Base-by-base conservation (phyloP, 768 basidiomycete genomes). In the Pisolithus microcarpus region DNA sequence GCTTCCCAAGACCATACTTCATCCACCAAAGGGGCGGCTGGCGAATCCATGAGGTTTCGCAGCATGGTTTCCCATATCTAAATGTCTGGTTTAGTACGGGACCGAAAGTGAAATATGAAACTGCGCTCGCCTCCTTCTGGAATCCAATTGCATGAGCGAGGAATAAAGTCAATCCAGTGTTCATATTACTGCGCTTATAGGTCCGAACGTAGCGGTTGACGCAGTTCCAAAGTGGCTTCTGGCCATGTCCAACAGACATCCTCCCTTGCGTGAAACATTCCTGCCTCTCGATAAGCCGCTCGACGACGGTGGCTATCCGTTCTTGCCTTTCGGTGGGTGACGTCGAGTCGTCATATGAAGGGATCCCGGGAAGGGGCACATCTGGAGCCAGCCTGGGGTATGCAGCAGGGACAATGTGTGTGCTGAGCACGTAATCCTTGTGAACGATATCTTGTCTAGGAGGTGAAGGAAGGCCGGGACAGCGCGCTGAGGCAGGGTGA, bases 141-240 rank as follows among this genome's bases (percentile, higher is more conserved):
- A 94, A 85, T 1, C 93, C 91, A 65, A 89, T 94, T 2, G 89
- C 90, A 63, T 94, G 92, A 4, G 80, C 79, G 43, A 88, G 72
- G 55, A 93, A 77, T 47, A 94, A 65, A 0, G 90, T 94, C 9
- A 87, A 48, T 0, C 85, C 80, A 31, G 11, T 11, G 2, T 15
- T 43, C 31, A 31, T 37, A 13, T 30, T 40, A 37, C 50, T 26
- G 10, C 44, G 37, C 23, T 60, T 62, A 52, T 51, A 47, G 48
- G 18, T 37, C 58, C 72, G 72, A 24, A 77, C 76, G 62, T 85
- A 91, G 38, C 89, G 78, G 60, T 92, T 89, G 31, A 83, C 61
- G 48, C 78, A 82, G 47, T 78, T 82, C 86, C 87, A 90, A 48
- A 91, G 64, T 4, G 77, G 61, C 49, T 54, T 68, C 52, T 55